Conservation (phyloP, 2,329 filamentous ascomycete genomes). For the Botrytis byssoidea region DNA sequence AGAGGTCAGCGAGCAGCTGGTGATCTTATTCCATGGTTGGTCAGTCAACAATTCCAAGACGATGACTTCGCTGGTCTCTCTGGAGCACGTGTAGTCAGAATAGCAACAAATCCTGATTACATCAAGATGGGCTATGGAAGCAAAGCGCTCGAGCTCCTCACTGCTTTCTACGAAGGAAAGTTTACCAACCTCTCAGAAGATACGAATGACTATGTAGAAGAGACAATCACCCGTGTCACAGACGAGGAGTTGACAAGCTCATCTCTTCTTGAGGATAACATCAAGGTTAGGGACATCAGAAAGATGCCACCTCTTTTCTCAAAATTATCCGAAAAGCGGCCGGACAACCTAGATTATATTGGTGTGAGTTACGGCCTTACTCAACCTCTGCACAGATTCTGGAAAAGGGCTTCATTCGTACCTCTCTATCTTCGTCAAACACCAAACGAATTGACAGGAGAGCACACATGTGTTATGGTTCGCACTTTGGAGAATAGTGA, state of each 20-base stretch:
- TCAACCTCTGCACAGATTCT: slow-evolving; percentile 85
- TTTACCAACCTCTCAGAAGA: slow-evolving; percentile 82
- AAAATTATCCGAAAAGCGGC: slow-evolving; percentile 78
- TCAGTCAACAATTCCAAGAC: slow-evolving; percentile 97
- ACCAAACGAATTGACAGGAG: slow-evolving; percentile 91
- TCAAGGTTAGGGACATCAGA: slow-evolving; percentile 84
- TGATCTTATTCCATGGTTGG: slow-evolving; percentile 94
- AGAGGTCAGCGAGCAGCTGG: slow-evolving; percentile 86
- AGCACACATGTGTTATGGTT: slow-evolving; percentile 98
- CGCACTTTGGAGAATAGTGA: slow-evolving; percentile 68
- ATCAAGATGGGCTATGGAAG: slow-evolving; percentile 90
- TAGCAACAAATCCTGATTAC: slow-evolving; percentile 95
- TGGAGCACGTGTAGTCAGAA: slow-evolving; percentile 86
- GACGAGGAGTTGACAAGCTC: slow-evolving; percentile 77
- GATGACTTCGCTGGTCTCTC: slow-evolving; percentile 93
- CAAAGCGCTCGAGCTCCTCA: slow-evolving; percentile 80
- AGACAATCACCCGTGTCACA: slow-evolving; percentile 73
- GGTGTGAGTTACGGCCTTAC: slow-evolving; percentile 96
- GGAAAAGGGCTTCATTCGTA: slow-evolving; percentile 83
- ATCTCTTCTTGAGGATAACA: slow-evolving; percentile 78
- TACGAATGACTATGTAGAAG: slow-evolving; percentile 49
- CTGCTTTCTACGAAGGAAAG: slow-evolving; percentile 93
- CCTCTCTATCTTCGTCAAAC: slow-evolving; percentile 96
- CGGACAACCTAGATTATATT: slow-evolving; percentile 82
- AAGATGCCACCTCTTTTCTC: slow-evolving; percentile 93